Conservation (phyloP, 2,329 filamentous ascomycete genomes). For the Sporothrix luriei region DNA sequence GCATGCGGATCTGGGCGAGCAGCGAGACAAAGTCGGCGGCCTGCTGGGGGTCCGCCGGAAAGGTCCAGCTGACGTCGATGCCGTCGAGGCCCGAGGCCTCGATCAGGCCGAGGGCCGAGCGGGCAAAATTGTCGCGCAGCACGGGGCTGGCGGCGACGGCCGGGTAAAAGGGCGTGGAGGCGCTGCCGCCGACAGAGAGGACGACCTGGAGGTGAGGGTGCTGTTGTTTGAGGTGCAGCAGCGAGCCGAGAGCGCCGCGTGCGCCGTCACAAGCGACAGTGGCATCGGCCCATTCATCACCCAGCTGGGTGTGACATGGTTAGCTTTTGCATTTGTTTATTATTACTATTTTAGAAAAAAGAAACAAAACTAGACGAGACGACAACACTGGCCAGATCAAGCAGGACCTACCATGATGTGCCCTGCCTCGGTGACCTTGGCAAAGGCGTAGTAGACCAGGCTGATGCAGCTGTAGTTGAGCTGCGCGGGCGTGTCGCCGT, state of each 20-base stretch:
- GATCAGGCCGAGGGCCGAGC: slow-evolving; percentile 66
- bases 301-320: slow-evolving; percentile 57
- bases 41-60: slow-evolving; percentile 66
- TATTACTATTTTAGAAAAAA: no score
- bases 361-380: slow-evolving; percentile 3
- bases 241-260: slow-evolving; percentile 70
- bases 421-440: slow-evolving; percentile 71
- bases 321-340: no score
- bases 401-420: slow-evolving; percentile 67
- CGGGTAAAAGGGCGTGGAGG: slow-evolving; percentile 67
- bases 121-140: slow-evolving; percentile 69
- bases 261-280: slow-evolving; percentile 72
- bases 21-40: slow-evolving; percentile 71
- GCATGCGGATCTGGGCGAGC: slow-evolving; percentile 65
- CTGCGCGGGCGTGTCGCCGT: slow-evolving; percentile 70
- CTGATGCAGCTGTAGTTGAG: slow-evolving; percentile 76
- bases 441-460: slow-evolving; percentile 82
- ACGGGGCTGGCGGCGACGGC: slow-evolving; percentile 63
- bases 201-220: slow-evolving; percentile 74
- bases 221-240: slow-evolving; percentile 71
- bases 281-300: slow-evolving; percentile 76
- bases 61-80: slow-evolving; percentile 82
- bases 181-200: slow-evolving; percentile 72
- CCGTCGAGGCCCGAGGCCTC: slow-evolving; percentile 72
- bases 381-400: not conserved